phyloP scores from a whole-genome alignment of 1,284 basidiomycete species.

The Ceratobasidium papillatum region DNA sequence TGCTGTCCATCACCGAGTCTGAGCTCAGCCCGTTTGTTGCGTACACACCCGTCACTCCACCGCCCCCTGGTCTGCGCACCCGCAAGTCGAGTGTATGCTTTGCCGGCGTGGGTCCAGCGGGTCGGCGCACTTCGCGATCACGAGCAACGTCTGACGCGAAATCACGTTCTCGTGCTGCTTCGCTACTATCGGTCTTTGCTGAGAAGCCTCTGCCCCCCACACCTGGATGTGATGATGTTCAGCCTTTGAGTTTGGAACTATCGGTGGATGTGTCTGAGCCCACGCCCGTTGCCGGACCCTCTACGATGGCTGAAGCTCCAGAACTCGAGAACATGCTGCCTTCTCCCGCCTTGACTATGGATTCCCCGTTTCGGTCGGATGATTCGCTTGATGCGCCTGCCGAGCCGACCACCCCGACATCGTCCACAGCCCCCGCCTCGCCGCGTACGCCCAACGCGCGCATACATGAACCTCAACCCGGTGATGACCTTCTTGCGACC shows the following conservation, averaged over 20 bases:
- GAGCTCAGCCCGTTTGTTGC: constrained; percentile 24
- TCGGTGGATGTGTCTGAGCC: constrained; percentile 3
- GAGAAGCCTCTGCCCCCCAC: constrained; percentile 27
- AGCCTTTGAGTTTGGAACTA: background rate
- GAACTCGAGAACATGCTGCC: background rate
- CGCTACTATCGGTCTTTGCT: background rate
- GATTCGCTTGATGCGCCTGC: background rate
- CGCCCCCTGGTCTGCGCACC: constrained; percentile 11
- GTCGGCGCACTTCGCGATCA: background rate
- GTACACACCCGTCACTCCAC: background rate
- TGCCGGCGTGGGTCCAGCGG: constrained; percentile 18
- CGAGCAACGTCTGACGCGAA: constrained; percentile 1
- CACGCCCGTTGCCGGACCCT: background rate
- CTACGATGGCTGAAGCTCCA: background rate
- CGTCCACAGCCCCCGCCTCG: constrained; percentile 2
- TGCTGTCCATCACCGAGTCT: constrained; percentile 32
- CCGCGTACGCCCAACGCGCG: constrained; percentile 19
- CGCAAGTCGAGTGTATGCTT: constrained; percentile 38
- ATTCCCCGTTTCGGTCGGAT: constrained; percentile 5
- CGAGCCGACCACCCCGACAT: constrained; percentile 16
- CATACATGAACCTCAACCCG: background rate
- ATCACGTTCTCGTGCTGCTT: constrained; percentile 2
- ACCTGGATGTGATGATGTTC: background rate
- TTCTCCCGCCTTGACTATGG: background rate
- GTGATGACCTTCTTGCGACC: background rate